Conservation (phyloP, 345 rosid genomes). For the Iberis pinnata region DNA sequence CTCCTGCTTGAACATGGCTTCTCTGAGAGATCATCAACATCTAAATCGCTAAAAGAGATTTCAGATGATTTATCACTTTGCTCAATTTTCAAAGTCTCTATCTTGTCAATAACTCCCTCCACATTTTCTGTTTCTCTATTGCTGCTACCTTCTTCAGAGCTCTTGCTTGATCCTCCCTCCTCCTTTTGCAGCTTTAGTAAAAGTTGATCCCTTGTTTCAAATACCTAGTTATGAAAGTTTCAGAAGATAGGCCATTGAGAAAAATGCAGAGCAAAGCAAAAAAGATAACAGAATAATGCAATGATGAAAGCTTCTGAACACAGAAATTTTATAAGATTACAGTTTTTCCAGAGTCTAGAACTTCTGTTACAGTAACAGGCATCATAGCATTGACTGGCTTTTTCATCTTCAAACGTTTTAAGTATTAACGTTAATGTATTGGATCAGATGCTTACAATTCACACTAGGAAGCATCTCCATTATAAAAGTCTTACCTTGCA, state of each 20-base stretch:
- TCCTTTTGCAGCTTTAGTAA: conserved; percentile 44
- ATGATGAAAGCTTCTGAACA: no score
- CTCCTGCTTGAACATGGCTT: conserved; percentile 28
- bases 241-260: neutral
- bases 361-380: no score
- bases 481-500: conserved; percentile 39
- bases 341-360: no score
- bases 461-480: no score
- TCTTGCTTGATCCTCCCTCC: conserved; percentile 24
- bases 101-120: conserved; percentile 25
- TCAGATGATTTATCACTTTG: conserved; percentile 39
- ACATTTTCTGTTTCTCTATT: conserved; percentile 14
- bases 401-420: no score
- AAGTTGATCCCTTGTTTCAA: conserved; percentile 48
- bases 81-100: conserved; percentile 29
- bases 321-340: no score
- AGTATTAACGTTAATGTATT: no score
- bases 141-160: conserved; percentile 20
- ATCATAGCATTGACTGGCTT: no score
- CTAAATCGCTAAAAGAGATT: conserved; percentile 61
- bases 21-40: no score
- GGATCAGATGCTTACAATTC: no score
- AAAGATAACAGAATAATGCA: no score
- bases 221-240: conserved; percentile 32
- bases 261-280: neutral